A percentile compares a stretch with the other conserved stretches of the same genome.
These are phyloP conservation scores for Zoysia matrella DNA, from an alignment of 202 grass and related monocot genomes.

Conservation along the genomic window DNA sequence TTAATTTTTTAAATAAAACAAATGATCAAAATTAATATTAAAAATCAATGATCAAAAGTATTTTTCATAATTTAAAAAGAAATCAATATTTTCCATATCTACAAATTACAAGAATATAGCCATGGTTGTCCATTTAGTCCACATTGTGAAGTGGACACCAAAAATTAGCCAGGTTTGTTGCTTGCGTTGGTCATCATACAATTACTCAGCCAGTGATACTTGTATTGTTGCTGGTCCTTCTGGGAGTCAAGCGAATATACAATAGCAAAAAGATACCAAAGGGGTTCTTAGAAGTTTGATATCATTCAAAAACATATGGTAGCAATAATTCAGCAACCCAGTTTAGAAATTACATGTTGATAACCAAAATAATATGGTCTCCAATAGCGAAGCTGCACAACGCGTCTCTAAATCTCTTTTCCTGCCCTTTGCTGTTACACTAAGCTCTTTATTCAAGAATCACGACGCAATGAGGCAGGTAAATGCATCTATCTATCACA, in stretches of 20 bases:
- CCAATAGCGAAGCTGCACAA: not conserved
- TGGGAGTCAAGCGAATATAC: not conserved
- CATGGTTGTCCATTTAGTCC: not conserved
- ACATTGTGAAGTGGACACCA: not conserved
- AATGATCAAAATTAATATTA: too few relatives aligned
- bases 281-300: not conserved
- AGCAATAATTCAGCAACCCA: constrained; percentile 10
- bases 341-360: constrained; percentile 19
- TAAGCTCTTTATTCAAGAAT: constrained; percentile 60
- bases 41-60: too few relatives aligned
- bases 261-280: constrained; percentile 7
- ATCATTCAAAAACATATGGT: constrained; percentile 4
- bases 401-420: not conserved
- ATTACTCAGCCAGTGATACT: not conserved
- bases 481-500: constrained; percentile 13
- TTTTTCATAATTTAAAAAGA: too few relatives aligned
- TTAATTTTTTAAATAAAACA: too few relatives aligned
- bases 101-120: not conserved
- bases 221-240: not conserved
- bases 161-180: constrained; percentile 2
- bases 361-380: not conserved
- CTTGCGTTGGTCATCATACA: not conserved
- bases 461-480: constrained; percentile 29
- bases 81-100: not conserved
- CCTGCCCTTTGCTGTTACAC: constrained; percentile 24